These are phyloP conservation scores for Aspergillus aculeatus DNA, from an alignment of 2,329 filamentous ascomycete genomes.

Conservation along the genomic window DNA sequence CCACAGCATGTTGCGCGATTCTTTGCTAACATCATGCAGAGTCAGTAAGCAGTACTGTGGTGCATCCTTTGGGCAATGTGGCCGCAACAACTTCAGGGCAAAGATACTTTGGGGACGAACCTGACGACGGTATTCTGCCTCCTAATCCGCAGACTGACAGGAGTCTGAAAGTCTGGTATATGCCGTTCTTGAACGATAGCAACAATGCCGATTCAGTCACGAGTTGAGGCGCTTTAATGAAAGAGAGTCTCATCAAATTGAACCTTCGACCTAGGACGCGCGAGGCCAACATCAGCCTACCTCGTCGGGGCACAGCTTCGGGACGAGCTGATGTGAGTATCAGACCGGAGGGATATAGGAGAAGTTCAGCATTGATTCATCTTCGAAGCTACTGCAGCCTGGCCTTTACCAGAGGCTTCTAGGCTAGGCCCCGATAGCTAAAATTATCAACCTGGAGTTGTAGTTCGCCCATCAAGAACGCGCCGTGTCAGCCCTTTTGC, in stretches of 20 bases:
- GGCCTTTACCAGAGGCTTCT: too few relatives aligned
- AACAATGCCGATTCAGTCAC: background rate
- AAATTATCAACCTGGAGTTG: too few relatives aligned
- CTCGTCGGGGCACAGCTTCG: too few relatives aligned
- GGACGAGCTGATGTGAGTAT: too few relatives aligned
- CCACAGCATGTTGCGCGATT: background rate
- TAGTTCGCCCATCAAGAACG: too few relatives aligned
- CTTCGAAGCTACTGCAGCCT: background rate
- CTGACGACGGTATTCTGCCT: constrained; percentile 14
- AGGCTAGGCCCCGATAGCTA: too few relatives aligned
- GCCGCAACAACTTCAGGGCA: constrained; percentile 54
- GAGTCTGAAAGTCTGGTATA: constrained; percentile 43
- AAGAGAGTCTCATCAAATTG: too few relatives aligned
- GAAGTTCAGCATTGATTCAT: background rate
- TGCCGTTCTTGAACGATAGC: constrained; percentile 24
- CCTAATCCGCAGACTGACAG: constrained; percentile 29
- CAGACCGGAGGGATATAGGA: too few relatives aligned
- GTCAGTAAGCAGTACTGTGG: constrained; percentile 44
- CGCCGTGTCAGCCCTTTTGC: too few relatives aligned
- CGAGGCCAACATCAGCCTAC: too few relatives aligned
- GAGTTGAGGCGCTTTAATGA: too few relatives aligned
- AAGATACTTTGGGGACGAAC: constrained; percentile 25
- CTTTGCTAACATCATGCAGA: constrained; percentile 31
- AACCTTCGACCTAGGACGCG: too few relatives aligned
- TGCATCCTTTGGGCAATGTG: constrained; percentile 50